Conservation (phyloP, 2,329 filamentous ascomycete species). For the Didymosphaeria variabile region DNA sequence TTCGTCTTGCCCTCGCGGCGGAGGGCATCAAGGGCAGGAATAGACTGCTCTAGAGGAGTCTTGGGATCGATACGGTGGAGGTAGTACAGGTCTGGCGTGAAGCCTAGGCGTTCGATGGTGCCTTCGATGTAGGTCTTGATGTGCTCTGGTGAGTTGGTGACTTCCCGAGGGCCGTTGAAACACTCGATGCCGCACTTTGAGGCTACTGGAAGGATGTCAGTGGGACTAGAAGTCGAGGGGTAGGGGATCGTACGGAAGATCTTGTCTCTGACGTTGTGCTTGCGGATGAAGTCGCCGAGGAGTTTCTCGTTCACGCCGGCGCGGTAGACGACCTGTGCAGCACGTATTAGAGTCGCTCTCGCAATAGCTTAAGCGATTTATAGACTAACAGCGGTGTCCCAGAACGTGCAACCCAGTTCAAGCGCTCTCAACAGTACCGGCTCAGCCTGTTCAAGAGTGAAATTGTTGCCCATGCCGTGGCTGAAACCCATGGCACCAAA, state of each 20-base stretch:
- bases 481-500: slow-evolving; percentile 65
- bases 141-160: slow-evolving; percentile 52
- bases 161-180: slow-evolving; percentile 37
- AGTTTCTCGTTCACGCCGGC: slow-evolving; percentile 40
- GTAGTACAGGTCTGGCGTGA: slow-evolving; percentile 52
- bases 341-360: neutral
- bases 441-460: slow-evolving; percentile 57
- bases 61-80: slow-evolving; percentile 52
- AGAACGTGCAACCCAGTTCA: slow-evolving; percentile 61
- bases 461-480: slow-evolving; percentile 55
- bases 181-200: slow-evolving; percentile 43
- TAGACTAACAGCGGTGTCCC: slow-evolving; percentile 56
- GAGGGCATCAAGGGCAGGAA: slow-evolving; percentile 54
- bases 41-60: slow-evolving; percentile 53
- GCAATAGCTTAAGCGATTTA: no score
- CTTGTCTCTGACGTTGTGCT: slow-evolving; percentile 36
- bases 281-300: slow-evolving; percentile 37
- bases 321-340: slow-evolving; percentile 26
- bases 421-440: slow-evolving; percentile 60
- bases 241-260: slow-evolving; percentile 25
- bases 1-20: slow-evolving; percentile 57
- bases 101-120: slow-evolving; percentile 51
- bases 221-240: neutral
- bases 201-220: slow-evolving; percentile 21
- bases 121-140: slow-evolving; percentile 49